These are phyloP conservation scores for Aspergillus neoniger DNA, from an alignment of 2,329 filamentous ascomycete species.

Conservation along the genomic window DNA sequence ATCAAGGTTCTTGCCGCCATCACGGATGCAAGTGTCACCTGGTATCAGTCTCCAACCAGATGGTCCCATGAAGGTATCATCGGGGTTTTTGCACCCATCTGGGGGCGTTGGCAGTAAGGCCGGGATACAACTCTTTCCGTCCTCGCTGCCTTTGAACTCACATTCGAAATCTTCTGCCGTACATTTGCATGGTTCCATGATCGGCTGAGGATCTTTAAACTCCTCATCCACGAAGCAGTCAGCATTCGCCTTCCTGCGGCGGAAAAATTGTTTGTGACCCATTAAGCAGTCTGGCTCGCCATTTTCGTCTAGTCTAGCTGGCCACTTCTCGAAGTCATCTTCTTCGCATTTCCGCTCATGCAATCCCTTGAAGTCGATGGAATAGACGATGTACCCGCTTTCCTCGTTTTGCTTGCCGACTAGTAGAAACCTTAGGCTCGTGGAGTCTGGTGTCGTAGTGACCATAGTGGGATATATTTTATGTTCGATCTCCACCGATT, in stretches of 20 bases:
- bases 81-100: constrained; percentile 70
- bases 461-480: constrained; percentile 72
- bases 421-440: constrained; percentile 85
- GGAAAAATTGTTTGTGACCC: constrained; percentile 90
- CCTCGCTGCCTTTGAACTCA: constrained; percentile 75
- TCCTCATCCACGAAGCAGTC: constrained; percentile 87
- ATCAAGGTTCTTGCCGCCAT: constrained; percentile 66
- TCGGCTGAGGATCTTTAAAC: constrained; percentile 74
- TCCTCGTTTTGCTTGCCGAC: constrained; percentile 61
- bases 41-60: constrained; percentile 94
- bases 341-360: constrained; percentile 77
- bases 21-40: constrained; percentile 69
- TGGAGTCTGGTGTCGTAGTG: constrained; percentile 89
- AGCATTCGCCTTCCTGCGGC: constrained; percentile 79
- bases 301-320: constrained; percentile 76
- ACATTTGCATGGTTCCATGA: constrained; percentile 77
- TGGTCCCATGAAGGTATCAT: constrained; percentile 76
- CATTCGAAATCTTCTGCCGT: constrained; percentile 88
- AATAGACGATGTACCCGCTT: constrained; percentile 64
- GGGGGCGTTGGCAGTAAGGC: constrained; percentile 66
- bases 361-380: constrained; percentile 80
- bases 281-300: constrained; percentile 86
- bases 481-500: constrained; percentile 66
- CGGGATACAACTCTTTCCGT: constrained; percentile 69
- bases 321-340: constrained; percentile 78